Conservation (phyloP, 352 stramenopile genomes). For the Phytopythium cucurbitacearum region DNA sequence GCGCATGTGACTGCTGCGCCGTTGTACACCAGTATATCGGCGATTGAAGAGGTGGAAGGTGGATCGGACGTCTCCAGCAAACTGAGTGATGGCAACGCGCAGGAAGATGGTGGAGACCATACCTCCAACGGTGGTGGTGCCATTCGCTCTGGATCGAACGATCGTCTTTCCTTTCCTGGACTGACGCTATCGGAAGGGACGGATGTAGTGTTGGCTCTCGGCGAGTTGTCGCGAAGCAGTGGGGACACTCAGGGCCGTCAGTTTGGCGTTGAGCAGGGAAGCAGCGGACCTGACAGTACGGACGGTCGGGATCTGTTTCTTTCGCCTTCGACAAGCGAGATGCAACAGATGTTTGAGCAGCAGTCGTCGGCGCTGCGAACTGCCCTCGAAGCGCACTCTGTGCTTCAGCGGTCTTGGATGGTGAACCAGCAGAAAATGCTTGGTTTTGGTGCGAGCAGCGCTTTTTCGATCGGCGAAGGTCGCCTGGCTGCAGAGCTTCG, state of each 20-base stretch:
- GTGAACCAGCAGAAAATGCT: conserved; percentile 74
- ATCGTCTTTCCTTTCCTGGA: conserved; percentile 23
- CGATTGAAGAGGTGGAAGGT: conserved; percentile 28
- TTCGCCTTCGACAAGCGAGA: conserved; percentile 79
- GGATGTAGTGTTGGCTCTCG: conserved; percentile 72
- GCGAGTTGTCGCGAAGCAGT: conserved; percentile 33
- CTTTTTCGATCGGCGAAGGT: conserved; percentile 79
- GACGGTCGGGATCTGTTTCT: conserved; percentile 75
- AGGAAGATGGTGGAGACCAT: neutral
- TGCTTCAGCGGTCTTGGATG: conserved; percentile 72
- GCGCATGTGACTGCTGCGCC: conserved; percentile 64
- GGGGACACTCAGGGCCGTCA: conserved; percentile 25
- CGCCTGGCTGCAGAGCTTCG: conserved; percentile 74
- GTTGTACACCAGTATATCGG: conserved; percentile 57
- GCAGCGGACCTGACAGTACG: conserved; percentile 42
- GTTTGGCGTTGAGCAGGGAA: conserved; percentile 41
- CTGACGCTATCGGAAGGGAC: conserved; percentile 73
- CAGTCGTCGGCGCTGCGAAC: conserved; percentile 66
- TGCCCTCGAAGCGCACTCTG: conserved; percentile 68
- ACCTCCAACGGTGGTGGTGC: neutral
- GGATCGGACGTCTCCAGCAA: neutral
- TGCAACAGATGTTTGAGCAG: conserved; percentile 88
- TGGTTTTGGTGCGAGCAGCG: conserved; percentile 35
- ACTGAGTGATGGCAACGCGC: conserved; percentile 16
- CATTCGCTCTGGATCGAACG: neutral